Evolutionary conservation across 495 filamentous ascomycete genomes (phyloP), one percentile per base, ranked within the genome.

Genomic region (Bryoglossum gracile): DNA sequence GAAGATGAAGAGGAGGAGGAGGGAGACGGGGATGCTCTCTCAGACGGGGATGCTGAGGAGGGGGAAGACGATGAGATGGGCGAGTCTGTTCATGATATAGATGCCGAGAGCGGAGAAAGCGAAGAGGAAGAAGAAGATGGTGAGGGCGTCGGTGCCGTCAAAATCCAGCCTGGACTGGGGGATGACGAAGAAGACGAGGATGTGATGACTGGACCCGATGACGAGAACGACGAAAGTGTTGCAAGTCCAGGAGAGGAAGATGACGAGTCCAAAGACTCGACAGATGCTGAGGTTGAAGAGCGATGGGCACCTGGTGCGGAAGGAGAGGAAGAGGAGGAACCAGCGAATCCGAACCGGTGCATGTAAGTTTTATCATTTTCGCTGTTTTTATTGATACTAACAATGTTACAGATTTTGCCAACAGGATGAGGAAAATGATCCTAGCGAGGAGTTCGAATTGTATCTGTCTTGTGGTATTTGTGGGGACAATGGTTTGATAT

Each of bases 401-500:
- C 45, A 33, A 43, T 3, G 14, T 21, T 8, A 16, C 49, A 58
- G 53, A 48, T 53, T 60, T 18, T 61, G 60, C 33, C 53, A 63
- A 32, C 50, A 61, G 35, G 46, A 59, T 28, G 60, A 65, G 48
- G 56, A 56, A 22, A 51, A 60, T 44, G 45, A 62, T 44, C 62
- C 59, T 16, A 55, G 54, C 53, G 84, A 86, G 48, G 90, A 95
- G 50, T 96, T 85, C 63, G 92, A 97, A 66, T 74, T 84, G 48
- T 89, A 84, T 61, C 70, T 97, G 34, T 69, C 84, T 45, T 96
- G 91, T 63, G 68, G 66, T 48, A 76, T 82, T 50, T 97, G 92
- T 66, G 85, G 81, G 44, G 86, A 95, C 64, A 87, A 94, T 70
- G 84, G 91, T 97, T 68, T 65, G 88, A 83, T 5, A 22, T 41